Base-by-base conservation (phyloP, 1,139 yeast genomes). In the Hansenula sp. region DNA sequence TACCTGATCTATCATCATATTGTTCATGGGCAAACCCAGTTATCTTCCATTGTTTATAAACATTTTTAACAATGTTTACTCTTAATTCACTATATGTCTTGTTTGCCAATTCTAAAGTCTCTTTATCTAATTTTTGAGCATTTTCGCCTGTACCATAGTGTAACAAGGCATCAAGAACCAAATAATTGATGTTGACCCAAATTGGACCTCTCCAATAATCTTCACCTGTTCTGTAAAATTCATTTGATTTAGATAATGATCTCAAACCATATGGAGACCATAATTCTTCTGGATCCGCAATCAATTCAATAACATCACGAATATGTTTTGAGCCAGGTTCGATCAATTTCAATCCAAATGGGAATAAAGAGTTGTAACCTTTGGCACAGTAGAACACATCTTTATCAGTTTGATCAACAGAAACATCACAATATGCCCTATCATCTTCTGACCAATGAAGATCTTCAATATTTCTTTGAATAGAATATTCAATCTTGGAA, bases 141-240 rank as follows among this genome's bases (percentile, higher is more conserved):
- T 51, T 51, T 12, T 47, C 50, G 11, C 57, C 58, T 11, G 58
- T 43, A 10, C 61, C 66, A 18, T 91, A 93, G 58, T 78, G 67
- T 41, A 70, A 65, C 50, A 94, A 69, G 10, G 88, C 76, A 46
- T 90, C 94, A 41, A 93, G 70, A 8, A 84, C 71, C 63, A 93
- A 70, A 59, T 89, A 91, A 66, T 94, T 94, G 59, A 93, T 86
- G 61, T 90, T 87, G 55, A 90, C 71, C 99, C 99, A 94, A 36
- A 93, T 74, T 17, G 96, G 91, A 0, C 97, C 94, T 48, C 96
- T 76, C 99, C 99, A 93, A 67, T 93, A 93, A 63, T 93, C 84
- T 57, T 94, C 99, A 10, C 76, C 93, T 1, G 83, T 78, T 47
- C 85, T 86, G 63, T 84, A 93, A 48, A 62, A 67, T 28, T 69